phyloP scores from a whole-genome alignment of 208 protist species.

The Crithidia mellificae region DNA sequence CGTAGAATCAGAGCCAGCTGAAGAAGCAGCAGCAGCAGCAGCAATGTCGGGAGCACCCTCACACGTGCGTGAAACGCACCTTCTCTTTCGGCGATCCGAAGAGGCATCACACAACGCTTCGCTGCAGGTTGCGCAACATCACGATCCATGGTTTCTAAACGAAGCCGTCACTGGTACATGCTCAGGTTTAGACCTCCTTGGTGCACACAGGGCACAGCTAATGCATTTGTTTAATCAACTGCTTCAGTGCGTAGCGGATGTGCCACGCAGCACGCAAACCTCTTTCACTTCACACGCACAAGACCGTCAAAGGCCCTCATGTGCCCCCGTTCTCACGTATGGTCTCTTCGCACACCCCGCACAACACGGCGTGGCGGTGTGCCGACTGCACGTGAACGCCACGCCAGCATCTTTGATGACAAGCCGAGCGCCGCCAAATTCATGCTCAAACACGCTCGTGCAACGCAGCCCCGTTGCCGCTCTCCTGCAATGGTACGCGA shows the following conservation, averaged over 20 bases:
- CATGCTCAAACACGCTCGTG: no score
- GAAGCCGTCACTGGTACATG: not conserved
- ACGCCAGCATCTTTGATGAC: not conserved
- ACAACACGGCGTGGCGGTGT: slow-evolving; percentile 17
- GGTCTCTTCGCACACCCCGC: slow-evolving; percentile 13
- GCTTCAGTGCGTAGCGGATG: not conserved
- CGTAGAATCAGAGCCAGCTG: no score
- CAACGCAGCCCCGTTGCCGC: slow-evolving; percentile 7
- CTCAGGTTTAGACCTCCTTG: not conserved
- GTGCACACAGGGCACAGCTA: not conserved
- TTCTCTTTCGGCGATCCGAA: no score
- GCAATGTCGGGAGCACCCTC: not conserved
- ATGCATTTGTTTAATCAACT: not conserved
- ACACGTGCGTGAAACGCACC: not conserved
- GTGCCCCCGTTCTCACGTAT: no score
- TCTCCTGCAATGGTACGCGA: slow-evolving; percentile 21
- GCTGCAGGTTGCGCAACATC: no score
- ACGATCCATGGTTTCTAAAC: not conserved
- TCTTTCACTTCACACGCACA: no score
- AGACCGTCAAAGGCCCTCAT: no score
- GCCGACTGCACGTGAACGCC: slow-evolving; percentile 12
- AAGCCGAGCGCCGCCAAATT: no score
- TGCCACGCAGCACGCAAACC: no score
- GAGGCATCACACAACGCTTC: no score
- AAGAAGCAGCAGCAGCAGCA: not conserved